Percentiles rank a stretch among this genome's conserved stretches.
phyloP scores from a whole-genome alignment of 192 early-diverging fungal genomes.

The Backusella morwellensis region DNA sequence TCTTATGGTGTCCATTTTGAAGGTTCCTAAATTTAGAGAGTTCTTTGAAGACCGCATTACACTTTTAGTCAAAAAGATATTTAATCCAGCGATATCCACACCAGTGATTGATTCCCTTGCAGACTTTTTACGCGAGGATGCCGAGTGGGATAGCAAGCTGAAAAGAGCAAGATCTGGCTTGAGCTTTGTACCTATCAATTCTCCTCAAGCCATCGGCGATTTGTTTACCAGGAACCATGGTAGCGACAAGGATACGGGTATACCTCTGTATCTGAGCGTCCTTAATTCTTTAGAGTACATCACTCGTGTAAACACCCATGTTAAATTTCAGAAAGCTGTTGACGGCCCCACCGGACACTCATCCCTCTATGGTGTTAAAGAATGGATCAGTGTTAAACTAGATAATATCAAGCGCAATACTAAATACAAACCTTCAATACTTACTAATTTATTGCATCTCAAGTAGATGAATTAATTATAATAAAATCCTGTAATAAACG shows the following conservation, averaged over 20 bases:
- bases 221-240: neutral
- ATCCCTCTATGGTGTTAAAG: constrained; percentile 28
- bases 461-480: neutral
- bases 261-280: neutral
- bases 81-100: neutral
- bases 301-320: constrained; percentile 5
- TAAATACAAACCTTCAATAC: neutral
- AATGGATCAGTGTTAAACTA: constrained; percentile 22
- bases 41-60: constrained; percentile 4
- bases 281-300: constrained; percentile 13
- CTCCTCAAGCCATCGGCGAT: neutral
- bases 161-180: constrained; percentile 6
- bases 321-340: constrained; percentile 10
- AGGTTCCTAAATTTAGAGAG: constrained; percentile 9
- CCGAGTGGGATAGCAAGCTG: constrained; percentile 23
- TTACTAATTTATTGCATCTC: neutral
- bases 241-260: neutral
- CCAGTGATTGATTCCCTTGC: constrained; percentile 24
- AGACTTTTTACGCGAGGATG: constrained; percentile 21
- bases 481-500: neutral
- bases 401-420: neutral
- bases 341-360: constrained; percentile 19
- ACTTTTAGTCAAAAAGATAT: neutral
- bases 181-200: constrained; percentile 4
- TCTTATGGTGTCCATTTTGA: constrained; percentile 20